Conservation (phyloP, 345 rosid species). For the Pelargonium nanum region DNA sequence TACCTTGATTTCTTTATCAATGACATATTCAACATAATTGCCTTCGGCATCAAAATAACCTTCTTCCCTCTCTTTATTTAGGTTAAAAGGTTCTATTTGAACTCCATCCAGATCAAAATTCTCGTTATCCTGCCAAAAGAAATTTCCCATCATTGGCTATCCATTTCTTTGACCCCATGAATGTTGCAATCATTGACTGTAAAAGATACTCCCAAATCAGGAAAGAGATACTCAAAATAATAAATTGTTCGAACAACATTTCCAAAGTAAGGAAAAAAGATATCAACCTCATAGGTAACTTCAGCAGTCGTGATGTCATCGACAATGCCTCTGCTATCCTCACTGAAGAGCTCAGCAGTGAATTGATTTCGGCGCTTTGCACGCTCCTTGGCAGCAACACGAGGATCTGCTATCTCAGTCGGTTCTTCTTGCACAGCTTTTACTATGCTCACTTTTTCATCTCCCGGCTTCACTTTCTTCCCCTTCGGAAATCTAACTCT, state of each 20-base stretch:
- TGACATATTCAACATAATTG: slow-evolving; percentile 81
- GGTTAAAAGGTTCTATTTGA: slow-evolving; percentile 87
- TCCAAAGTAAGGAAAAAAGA: background rate
- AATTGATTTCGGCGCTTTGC: slow-evolving; percentile 45
- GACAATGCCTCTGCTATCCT: slow-evolving; percentile 26
- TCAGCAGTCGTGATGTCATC: slow-evolving; percentile 39
- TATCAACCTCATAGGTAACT: slow-evolving; percentile 57
- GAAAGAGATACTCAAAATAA: background rate
- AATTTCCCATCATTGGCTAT: slow-evolving; percentile 16
- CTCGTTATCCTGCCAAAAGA: slow-evolving; percentile 56
- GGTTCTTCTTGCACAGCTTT: slow-evolving; percentile 28
- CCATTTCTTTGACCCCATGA: slow-evolving; percentile 11
- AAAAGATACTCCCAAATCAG: background rate
- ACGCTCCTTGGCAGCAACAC: slow-evolving; percentile 71
- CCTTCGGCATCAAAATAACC: slow-evolving; percentile 90
- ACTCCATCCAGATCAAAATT: slow-evolving; percentile 80
- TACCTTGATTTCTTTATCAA: slow-evolving; percentile 72
- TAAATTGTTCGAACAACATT: background rate
- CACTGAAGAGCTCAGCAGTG: slow-evolving; percentile 41
- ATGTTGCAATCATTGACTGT: too few species aligned
- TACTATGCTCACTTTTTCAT: slow-evolving; percentile 13
- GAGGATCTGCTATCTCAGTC: slow-evolving; percentile 30
- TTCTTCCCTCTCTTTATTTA: slow-evolving; percentile 85
- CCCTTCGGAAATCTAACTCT: slow-evolving; percentile 87
- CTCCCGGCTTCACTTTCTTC: slow-evolving; percentile 63